Conservation (phyloP, 176 grass and related monocot species). For the Guadua angustifolia region DNA sequence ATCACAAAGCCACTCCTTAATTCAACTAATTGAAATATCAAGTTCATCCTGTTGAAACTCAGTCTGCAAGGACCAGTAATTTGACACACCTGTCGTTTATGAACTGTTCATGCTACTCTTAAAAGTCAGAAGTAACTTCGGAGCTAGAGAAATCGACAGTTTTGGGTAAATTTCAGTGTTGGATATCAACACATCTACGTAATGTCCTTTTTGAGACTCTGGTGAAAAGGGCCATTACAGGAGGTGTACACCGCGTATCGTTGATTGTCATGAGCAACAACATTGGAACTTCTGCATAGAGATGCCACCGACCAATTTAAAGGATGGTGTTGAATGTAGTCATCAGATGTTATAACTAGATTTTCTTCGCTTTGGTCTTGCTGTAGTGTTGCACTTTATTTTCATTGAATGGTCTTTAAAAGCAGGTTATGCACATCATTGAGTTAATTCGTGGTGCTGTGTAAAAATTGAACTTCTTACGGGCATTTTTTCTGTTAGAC, state of each 20-base stretch:
- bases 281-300: not conserved
- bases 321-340: not conserved
- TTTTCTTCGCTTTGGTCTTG: not conserved
- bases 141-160: not conserved
- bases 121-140: not conserved
- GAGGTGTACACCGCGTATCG: not conserved
- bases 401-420: not conserved
- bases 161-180: not conserved
- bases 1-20: not conserved
- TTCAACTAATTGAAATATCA: not conserved
- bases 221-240: not conserved
- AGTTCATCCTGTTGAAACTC: not conserved
- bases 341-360: not conserved
- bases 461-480: not conserved
- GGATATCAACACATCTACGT: not conserved
- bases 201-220: not conserved
- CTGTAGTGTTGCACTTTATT: not conserved
- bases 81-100: not conserved
- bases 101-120: not conserved
- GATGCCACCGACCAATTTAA: not conserved
- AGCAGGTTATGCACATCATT: not conserved
- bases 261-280: not conserved
- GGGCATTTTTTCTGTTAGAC: not conserved
- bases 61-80: not conserved
- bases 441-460: not conserved